Conservation (phyloP, 768 basidiomycete genomes). For the Phallus indusiatus region DNA sequence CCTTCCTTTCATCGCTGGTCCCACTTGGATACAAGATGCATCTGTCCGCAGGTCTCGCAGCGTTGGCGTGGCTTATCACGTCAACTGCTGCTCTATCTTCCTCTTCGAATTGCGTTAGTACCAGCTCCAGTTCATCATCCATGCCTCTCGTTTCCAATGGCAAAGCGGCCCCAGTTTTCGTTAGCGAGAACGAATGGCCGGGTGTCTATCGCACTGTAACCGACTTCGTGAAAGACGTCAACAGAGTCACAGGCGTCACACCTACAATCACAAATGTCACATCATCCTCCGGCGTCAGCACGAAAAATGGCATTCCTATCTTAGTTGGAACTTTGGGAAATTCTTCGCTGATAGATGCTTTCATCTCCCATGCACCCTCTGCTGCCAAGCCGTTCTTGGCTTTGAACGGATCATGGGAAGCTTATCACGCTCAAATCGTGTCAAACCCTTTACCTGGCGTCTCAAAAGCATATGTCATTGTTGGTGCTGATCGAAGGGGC, state of each 20-base stretch:
- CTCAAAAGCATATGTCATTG: constrained; percentile 52
- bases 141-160: constrained; percentile 37
- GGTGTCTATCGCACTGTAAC: constrained; percentile 52
- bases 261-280: constrained; percentile 46
- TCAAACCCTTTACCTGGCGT: constrained; percentile 49
- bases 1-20: not conserved
- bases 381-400: constrained; percentile 34
- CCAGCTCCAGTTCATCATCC: not conserved
- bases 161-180: constrained; percentile 38
- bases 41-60: not conserved
- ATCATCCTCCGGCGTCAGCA: constrained; percentile 22
- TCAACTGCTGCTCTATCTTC: not conserved
- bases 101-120: not conserved
- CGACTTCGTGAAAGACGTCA: constrained; percentile 54
- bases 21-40: not conserved
- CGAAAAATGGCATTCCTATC: constrained; percentile 30
- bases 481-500: constrained; percentile 61
- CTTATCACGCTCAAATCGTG: constrained; percentile 44
- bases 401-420: constrained; percentile 59
- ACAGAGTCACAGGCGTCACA: constrained; percentile 45
- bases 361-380: constrained; percentile 43
- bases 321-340: constrained; percentile 59
- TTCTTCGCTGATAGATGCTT: constrained; percentile 40
- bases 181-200: constrained; percentile 50
- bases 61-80: not conserved